phyloP scores from a whole-genome alignment of 2,329 filamentous ascomycete genomes.

The Colletotrichum viniferum region DNA sequence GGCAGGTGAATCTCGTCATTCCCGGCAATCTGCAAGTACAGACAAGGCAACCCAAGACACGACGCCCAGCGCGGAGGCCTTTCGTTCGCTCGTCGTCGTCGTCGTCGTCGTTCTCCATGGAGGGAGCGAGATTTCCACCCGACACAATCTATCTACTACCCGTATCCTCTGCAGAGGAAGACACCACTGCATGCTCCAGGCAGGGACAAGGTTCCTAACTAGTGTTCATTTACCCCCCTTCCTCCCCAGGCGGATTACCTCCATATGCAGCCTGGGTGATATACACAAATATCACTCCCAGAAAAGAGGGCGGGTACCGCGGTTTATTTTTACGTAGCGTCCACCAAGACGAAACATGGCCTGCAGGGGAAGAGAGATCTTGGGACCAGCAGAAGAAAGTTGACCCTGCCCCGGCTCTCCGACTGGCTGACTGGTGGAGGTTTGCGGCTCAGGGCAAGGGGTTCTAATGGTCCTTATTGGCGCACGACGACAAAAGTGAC shows the following conservation, averaged over 20 bases:
- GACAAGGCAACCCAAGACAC: neutral
- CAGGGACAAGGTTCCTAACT: neutral
- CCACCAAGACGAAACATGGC: neutral
- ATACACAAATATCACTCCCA: neutral
- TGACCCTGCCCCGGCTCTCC: neutral
- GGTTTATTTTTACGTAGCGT: neutral
- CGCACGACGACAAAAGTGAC: neutral
- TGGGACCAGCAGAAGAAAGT: neutral
- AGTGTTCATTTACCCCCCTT: neutral
- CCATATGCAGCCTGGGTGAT: neutral
- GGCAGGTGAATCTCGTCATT: slow-evolving; percentile 1
- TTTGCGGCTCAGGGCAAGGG: neutral
- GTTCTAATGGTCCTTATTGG: neutral
- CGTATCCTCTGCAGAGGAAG: neutral
- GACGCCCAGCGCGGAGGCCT: neutral
- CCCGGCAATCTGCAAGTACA: neutral
- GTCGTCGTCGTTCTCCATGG: neutral
- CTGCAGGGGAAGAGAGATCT: neutral
- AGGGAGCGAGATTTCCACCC: neutral
- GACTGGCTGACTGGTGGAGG: neutral
- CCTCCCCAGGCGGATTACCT: neutral
- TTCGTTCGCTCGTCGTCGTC: neutral
- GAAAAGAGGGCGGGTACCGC: neutral
- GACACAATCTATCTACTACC: neutral
- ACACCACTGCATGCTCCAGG: neutral